Conservation (phyloP, 345 rosid species). For the Populus tremula region DNA sequence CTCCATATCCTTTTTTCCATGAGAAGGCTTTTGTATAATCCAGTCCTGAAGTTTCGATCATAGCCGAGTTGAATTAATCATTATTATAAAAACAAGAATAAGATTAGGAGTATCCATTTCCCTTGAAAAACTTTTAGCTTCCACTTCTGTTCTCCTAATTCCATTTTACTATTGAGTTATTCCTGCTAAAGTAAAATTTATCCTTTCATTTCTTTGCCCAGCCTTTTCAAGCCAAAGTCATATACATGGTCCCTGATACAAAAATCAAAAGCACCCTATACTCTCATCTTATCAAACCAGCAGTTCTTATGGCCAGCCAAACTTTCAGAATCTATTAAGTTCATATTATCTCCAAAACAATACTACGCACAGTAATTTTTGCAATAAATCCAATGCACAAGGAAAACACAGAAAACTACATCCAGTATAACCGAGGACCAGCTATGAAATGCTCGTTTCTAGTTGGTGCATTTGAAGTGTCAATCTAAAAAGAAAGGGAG, state of each 20-base stretch:
- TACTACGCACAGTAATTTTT: not conserved
- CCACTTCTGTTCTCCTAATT: not conserved
- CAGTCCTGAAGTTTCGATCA: not conserved
- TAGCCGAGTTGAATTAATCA: not conserved
- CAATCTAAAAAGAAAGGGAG: not conserved
- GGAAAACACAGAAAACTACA: not conserved
- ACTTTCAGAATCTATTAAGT: conserved; percentile 1
- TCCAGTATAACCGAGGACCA: not conserved
- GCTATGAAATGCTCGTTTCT: conserved; percentile 6
- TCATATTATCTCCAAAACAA: not conserved
- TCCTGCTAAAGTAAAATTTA: not conserved
- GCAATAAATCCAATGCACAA: not conserved
- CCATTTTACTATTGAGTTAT: not conserved
- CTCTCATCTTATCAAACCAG: not conserved
- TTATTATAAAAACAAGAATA: not conserved
- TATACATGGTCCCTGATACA: not conserved
- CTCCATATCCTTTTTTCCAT: not conserved
- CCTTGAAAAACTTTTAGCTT: not conserved
- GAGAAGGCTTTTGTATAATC: not conserved
- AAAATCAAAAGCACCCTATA: not conserved
- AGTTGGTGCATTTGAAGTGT: conserved; percentile 12
- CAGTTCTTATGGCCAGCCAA: not conserved
- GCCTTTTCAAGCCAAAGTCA: not conserved
- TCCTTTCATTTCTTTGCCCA: not conserved
- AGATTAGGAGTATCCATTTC: not conserved